These are phyloP conservation scores for Solanum hybrid DNA, from an alignment of 305 asterid species.

Conservation along the genomic window DNA sequence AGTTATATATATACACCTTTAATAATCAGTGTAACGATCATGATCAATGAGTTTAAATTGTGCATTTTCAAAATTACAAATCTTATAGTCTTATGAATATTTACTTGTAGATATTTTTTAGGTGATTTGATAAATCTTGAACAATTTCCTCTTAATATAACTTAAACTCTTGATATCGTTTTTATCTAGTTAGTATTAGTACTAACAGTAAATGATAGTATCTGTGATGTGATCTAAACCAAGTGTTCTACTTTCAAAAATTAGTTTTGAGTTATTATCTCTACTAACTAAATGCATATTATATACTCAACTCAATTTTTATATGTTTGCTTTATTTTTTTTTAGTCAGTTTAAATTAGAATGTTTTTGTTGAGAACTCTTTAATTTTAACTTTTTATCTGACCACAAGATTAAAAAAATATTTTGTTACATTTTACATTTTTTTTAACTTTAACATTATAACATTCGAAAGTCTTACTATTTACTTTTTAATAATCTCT, in stretches of 20 bases:
- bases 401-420: rapidly evolving
- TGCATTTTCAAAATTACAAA: not conserved
- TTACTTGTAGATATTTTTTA: not conserved
- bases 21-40: not conserved
- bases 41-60: not conserved
- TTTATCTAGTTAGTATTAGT: not conserved
- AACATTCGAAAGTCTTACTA: not conserved
- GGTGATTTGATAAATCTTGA: not conserved
- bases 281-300: not conserved
- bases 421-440: not conserved
- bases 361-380: not conserved
- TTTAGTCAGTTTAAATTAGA: not conserved
- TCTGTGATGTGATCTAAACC: not conserved
- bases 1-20: not conserved
- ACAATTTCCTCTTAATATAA: not conserved
- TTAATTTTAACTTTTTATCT: not conserved
- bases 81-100: not conserved
- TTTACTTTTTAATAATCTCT: not conserved
- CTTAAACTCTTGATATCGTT: not conserved
- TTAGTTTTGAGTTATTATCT: not conserved
- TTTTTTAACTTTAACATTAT: not conserved
- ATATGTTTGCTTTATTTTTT: not conserved
- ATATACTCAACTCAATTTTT: not conserved
- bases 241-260: not conserved
- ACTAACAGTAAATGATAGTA: not conserved